Evolutionary conservation across 2,329 filamentous ascomycete species (phyloP), one percentile per base, ranked within the genome.

Genomic region (Periconia macrospinosa): DNA sequence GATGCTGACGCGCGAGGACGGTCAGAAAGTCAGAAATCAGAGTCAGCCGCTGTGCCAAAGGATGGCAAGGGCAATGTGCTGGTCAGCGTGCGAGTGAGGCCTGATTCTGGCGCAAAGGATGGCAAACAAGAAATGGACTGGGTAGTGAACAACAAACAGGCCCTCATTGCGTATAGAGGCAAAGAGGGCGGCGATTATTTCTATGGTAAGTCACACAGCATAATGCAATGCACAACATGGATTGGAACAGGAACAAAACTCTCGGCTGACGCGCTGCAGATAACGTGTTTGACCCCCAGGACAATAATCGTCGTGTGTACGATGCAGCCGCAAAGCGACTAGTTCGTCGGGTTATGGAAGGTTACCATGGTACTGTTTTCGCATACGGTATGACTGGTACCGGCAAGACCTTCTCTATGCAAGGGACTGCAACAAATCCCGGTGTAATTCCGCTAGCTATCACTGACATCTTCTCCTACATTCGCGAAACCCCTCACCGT

Each of bases 331-430:
- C 94, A 42, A 97, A 97, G 76, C 89, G 94, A 57, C 81, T 99
- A 48, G 94, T 99, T 45, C 89, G 94, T 63, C 84, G 94, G 66
- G 94, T 99, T 47, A 99, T 99, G 94, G 94, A 99, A 78, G 94
- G 94, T 41, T 99, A 97, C 72, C 93, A 97, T 68, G 94, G 93
- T 54, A 99, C 94, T 1, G 94, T 99, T 20, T 97, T 99, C 72
- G 93, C 93, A 17, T 99, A 99, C 73, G 94, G 94, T 69, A 97
- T 97, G 92, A 99, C 94, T 3, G 94, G 94, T 57, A 97, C 94
- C 0, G 94, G 94, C 63, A 99, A 99, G 79, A 99, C 94, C 0
- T 99, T 97, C 73, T 97, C 93, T 40, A 99, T 99, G 94, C 94
- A 99, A 78, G 94, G 94, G 64, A 99, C 94, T 11, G 92, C 92